Conservation (phyloP, 306 rosid species). For the Casuarina cunninghamiana region DNA sequence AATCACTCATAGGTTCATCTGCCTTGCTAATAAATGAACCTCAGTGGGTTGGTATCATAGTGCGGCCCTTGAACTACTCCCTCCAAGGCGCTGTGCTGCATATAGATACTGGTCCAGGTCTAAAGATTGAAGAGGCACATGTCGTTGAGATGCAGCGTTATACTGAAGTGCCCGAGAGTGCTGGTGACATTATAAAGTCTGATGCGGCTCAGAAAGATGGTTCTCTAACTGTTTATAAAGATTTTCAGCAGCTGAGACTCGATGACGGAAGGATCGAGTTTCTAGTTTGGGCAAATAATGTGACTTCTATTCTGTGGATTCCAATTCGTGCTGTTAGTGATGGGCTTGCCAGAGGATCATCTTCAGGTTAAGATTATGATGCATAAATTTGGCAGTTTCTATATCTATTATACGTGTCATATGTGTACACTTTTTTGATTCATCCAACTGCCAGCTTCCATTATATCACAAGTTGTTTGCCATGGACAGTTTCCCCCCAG, state of each 20-base stretch:
- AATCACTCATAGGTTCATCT: constrained; percentile 67
- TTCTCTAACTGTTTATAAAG: constrained; percentile 41
- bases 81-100: constrained; percentile 86
- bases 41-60: constrained; percentile 92
- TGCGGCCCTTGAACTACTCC: constrained; percentile 83
- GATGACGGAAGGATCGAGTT: constrained; percentile 71
- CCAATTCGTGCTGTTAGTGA: constrained; percentile 72
- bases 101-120: constrained; percentile 96
- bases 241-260: constrained; percentile 55
- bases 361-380: constrained; percentile 72
- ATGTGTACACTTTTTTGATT: constrained; percentile 20
- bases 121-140: constrained; percentile 64
- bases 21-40: constrained; percentile 88
- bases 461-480: constrained; percentile 31
- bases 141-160: constrained; percentile 81
- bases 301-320: constrained; percentile 84
- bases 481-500: constrained; percentile 65
- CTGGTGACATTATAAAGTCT: constrained; percentile 34
- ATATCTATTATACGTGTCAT: constrained; percentile 8
- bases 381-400: constrained; percentile 14
- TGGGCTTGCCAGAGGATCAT: constrained; percentile 76
- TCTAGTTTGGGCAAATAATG: constrained; percentile 95
- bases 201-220: constrained; percentile 45
- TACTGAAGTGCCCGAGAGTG: constrained; percentile 40
- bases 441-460: constrained; percentile 3